Base-by-base conservation (phyloP, 805 yeast genomes). In the Priceomyces castillae region DNA sequence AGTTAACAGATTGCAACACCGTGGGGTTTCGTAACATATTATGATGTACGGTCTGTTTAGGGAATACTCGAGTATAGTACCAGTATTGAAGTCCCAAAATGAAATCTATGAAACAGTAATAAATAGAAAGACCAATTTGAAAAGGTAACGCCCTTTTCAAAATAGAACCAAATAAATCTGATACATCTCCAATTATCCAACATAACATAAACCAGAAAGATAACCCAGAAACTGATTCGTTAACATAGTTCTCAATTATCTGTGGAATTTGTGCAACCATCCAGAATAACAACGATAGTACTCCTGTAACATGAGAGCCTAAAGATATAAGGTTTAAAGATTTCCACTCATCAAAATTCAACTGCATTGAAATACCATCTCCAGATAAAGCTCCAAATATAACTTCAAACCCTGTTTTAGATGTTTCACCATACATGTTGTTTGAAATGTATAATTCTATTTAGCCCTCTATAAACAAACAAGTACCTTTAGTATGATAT, bases 61-160 rank as follows among this genome's bases (percentile, higher is more conserved):
- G 65, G 43, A 69, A 74, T 19, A 74, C 59, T 40, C 53, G 50
- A n/a, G 77, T 69, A 61, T 89, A 90, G 62, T 86, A 81, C 62
- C 80, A 77, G 59, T 74, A 90, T 60, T 90, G 97, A 3, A 76
- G 71, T 38, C 82, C 72, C 22, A 90, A 69, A 9, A 87, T 67
- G 18, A 76, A 42, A 62, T 90, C 97, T 48, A 86, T 85, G 44
- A 73, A 63, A 40, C 92, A 69, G 58, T 86, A 90, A 63, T 90
- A 90, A 2, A 76, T 46, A 0, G 95, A 87, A 14, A 90, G 67
- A 17, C 81, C 66, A 9, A 81, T 76, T 59, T 90, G 97, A 63
- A 90, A 90, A n/a, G 84, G 80, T 37, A 89, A 68, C 47, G 90
- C 97, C 5, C 77, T 59, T 0, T 96, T 89, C 37, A 89, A 58